A percentile compares a stretch with the other conserved stretches of the same genome.
Evolutionary conservation across 2,329 filamentous ascomycete genomes (phyloP).

Genomic region (Fusarium floridanum): DNA sequence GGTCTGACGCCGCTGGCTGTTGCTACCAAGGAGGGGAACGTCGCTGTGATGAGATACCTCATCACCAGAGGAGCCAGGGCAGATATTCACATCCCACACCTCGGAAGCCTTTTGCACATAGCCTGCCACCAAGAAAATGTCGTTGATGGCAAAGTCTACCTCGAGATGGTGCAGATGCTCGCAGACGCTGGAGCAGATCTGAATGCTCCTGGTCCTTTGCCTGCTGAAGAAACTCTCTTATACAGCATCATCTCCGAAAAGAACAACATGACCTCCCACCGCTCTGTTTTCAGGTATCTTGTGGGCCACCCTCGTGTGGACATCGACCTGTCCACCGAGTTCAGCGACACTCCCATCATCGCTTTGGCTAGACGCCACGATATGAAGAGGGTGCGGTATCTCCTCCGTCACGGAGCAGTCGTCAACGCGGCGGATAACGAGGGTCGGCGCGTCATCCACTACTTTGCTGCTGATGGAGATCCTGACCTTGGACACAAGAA

Average conservation of each 20-base stretch:
- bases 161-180: not conserved
- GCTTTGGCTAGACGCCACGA: not conserved
- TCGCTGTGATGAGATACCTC: not conserved
- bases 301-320: not conserved
- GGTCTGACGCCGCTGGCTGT: not conserved
- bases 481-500: not conserved
- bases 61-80: conserved; percentile 1
- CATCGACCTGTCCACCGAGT: not conserved
- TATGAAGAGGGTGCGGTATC: not conserved
- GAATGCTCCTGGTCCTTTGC: not conserved
- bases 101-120: conserved; percentile 7
- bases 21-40: not conserved
- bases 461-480: not conserved
- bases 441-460: not conserved
- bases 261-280: not conserved
- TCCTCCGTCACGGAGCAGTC: not conserved
- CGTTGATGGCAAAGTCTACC: not conserved
- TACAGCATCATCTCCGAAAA: not conserved
- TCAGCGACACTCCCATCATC: not conserved
- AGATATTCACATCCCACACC: not conserved
- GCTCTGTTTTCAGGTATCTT: not conserved
- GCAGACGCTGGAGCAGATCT: not conserved
- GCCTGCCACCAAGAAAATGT: not conserved
- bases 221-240: not conserved
- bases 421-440: not conserved